Evolutionary conservation across 306 rosid species (phyloP), one percentile per base, ranked within the genome.

Genomic region (Hippophae tibetana): DNA sequence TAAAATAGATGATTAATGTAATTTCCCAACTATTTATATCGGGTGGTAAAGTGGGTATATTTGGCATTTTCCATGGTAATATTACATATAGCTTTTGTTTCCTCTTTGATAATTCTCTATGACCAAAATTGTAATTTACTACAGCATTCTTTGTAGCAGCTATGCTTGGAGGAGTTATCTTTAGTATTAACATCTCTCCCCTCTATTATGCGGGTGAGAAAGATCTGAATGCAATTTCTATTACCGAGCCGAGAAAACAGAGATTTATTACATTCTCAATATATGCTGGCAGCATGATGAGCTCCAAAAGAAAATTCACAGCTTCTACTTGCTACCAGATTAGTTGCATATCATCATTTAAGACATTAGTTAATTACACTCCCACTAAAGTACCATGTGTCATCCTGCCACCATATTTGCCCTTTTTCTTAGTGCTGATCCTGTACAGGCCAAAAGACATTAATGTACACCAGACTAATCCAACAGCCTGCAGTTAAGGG

Each of bases 361-460:
- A n/a, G 45, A 46, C 54, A 69, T 70, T 31, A 31, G 3, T 31
- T 31, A 31, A 31, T 31, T 31, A 31, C 38, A 31, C 5, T 31
- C 38, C 38, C 38, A 31, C 38, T 31, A 46, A 25, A 42, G 42
- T 8, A 48, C 25, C 42, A 71, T 68, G 64, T 74, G 73, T 70
- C 78, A 43, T 31, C 38, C 38, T 31, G 38, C 38, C 38, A 74
- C 66, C 79, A 71, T 58, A 61, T 51, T 63, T 2, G 76, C 71
- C 73, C 69, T 85, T 82, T 81, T 69, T 56, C 38, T 18, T 31
- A 31, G 38, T 31, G 3, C 38, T 31, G 38, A 31, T 31, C 38
- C 38, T 90, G 83, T 90, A 90, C 97, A 90, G 74, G 81, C 82
- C 76, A 63, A 75, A 74, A 72, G 69, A 65, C 62, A 73, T 78